Base-by-base conservation (phyloP, 192 early-diverging fungal genomes). In the Rhizophlyctis rosea region DNA sequence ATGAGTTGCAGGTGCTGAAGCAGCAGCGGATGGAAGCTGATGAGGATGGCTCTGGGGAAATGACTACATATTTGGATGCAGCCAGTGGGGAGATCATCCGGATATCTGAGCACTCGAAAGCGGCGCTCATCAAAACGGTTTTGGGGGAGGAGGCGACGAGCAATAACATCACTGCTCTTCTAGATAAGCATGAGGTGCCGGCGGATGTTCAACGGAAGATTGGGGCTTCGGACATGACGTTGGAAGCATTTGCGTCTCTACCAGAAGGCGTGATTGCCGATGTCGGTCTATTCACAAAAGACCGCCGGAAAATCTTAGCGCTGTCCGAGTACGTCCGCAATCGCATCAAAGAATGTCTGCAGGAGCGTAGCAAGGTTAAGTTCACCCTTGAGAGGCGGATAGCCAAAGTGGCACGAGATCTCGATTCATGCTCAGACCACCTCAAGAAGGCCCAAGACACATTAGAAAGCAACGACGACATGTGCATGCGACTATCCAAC, bases 281-380 rank as follows among this genome's bases (percentile, higher is more conserved):
- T 25, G 23, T 59, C 23, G 66, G 67, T 0, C 52, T 83, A 24
- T 48, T 73, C 24, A 34, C 70, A 21, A 73, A 74, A 62, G 81
- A 82, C 50, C 60, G 75, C 27, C 54, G 77, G 2, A 76, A 81
- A 47, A 54, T 83, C 3, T 23, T 83, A 50, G 78, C 77, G 4
- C 60, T 83, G 62, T 48, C 64, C 3, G 81, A 83, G 32, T 81
- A 81, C 50, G 70, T 79, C 14, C 54, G 76, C 3, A 83, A 81
- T 52, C 35, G 77, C 3, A 75, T 83, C 47, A 78, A 76, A 44
- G 81, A 83, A 54, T 66, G 72, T 36, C 47, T 81, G 44, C 72
- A 75, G 54, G 81, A 83, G 63, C 71, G 72, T 35, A 64, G 65
- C 29, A 78, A 78, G 58, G 64, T 81, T 28, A 83, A 83, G 61